A percentile compares a stretch with the other conserved stretches of the same genome.
Conservation (phyloP, 768 basidiomycete species). For the Tulasnella sp. region DNA sequence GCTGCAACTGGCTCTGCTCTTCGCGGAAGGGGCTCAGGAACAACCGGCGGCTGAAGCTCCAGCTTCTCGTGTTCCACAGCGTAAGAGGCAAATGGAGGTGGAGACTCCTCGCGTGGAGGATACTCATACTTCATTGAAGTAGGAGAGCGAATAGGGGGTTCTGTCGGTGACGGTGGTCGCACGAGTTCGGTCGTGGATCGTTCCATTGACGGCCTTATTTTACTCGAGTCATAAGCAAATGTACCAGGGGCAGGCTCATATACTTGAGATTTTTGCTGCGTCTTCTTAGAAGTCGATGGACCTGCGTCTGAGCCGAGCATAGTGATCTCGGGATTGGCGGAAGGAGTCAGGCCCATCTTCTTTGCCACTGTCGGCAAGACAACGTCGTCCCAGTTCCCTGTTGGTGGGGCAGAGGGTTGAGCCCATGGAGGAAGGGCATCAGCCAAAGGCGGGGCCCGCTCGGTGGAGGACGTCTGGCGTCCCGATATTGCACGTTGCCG, state of each 20-base stretch:
- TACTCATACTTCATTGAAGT: neutral
- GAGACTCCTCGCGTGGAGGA: conserved; percentile 28
- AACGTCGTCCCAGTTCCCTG: conserved; percentile 76
- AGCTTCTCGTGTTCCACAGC: conserved; percentile 19
- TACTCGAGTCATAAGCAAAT: conserved; percentile 64
- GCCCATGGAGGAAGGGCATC: conserved; percentile 78
- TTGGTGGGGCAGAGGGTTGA: conserved; percentile 28
- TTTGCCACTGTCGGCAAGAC: conserved; percentile 74
- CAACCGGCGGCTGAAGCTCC: conserved; percentile 13
- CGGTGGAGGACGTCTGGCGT: conserved; percentile 1
- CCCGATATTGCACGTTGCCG: conserved; percentile 13
- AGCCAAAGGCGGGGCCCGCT: conserved; percentile 28
- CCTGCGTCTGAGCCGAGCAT: conserved; percentile 24
- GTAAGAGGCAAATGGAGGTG: conserved; percentile 56
- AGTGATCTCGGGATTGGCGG: conserved; percentile 55
- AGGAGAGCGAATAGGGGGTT: conserved; percentile 26
- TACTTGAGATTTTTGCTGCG: neutral
- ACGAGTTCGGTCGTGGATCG: conserved; percentile 20
- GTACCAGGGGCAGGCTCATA: conserved; percentile 50
- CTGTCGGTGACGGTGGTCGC: conserved; percentile 19
- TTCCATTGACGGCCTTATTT: conserved; percentile 32
- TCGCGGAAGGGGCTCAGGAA: conserved; percentile 21
- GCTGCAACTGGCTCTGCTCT: conserved; percentile 1
- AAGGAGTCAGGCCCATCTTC: conserved; percentile 62
- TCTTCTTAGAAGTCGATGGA: neutral